phyloP scores from a whole-genome alignment of 225 moss, liverwort and hornwort species.

The Sphagnum tenellum region DNA sequence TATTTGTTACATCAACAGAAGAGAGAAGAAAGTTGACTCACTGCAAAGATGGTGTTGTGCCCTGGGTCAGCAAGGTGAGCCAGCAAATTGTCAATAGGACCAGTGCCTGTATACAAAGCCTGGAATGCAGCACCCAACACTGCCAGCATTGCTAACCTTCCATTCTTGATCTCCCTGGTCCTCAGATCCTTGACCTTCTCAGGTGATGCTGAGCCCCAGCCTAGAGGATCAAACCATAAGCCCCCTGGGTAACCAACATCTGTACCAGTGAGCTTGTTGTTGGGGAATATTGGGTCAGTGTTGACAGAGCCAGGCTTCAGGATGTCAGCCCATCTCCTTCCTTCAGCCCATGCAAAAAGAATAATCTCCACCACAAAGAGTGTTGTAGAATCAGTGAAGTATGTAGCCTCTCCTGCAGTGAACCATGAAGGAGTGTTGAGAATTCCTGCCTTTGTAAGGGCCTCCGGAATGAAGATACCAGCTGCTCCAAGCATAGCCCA shows the following conservation, averaged over 20 bases:
- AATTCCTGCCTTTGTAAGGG: slow-evolving; percentile 72
- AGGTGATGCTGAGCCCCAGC: slow-evolving; percentile 33
- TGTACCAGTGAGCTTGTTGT: slow-evolving; percentile 81
- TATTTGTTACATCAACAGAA: no score
- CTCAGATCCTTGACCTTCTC: slow-evolving; percentile 77
- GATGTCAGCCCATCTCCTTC: slow-evolving; percentile 87
- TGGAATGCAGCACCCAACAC: slow-evolving; percentile 76
- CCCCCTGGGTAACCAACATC: slow-evolving; percentile 95
- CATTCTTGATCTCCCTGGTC: slow-evolving; percentile 97
- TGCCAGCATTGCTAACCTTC: slow-evolving; percentile 85
- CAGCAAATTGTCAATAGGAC: slow-evolving; percentile 89
- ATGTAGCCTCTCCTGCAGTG: slow-evolving; percentile 40
- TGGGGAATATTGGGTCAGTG: slow-evolving; percentile 69
- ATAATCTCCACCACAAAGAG: slow-evolving; percentile 67
- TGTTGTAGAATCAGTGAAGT: slow-evolving; percentile 63
- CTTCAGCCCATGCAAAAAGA: slow-evolving; percentile 77
- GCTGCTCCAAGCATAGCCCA: slow-evolving; percentile 96
- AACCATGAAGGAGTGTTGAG: slow-evolving; percentile 79
- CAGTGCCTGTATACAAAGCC: slow-evolving; percentile 58
- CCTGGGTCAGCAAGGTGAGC: slow-evolving; percentile 75
- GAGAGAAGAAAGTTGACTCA: slow-evolving; percentile 11
- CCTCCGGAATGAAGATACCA: slow-evolving; percentile 91
- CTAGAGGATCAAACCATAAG: slow-evolving; percentile 84
- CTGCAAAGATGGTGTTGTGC: slow-evolving; percentile 63
- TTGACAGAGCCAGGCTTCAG: slow-evolving; percentile 79